Evolutionary conservation across 345 rosid species (phyloP).

Genomic region (Triadica sebifera): DNA sequence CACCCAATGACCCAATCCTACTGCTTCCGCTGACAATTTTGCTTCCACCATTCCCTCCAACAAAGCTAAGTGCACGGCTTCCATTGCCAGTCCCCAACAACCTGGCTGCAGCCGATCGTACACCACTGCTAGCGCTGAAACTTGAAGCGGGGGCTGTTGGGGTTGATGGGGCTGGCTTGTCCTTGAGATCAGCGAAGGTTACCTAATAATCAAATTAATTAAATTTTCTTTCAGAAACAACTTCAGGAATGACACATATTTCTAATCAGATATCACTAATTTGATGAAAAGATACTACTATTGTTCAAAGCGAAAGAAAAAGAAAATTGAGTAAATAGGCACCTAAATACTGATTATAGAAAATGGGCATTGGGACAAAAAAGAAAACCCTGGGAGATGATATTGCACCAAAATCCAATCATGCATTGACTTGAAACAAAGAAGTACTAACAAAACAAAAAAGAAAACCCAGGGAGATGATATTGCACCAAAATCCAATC

Average conservation of each 20-base stretch:
- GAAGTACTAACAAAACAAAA: background rate
- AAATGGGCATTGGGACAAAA: background rate
- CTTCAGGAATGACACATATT: background rate
- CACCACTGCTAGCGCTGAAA: slow-evolving; percentile 78
- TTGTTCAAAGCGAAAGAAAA: background rate
- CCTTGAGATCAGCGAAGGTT: slow-evolving; percentile 89
- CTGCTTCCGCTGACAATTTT: slow-evolving; percentile 64
- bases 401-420: background rate
- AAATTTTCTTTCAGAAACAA: background rate
- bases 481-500: background rate
- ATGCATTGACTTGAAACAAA: background rate
- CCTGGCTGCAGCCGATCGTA: slow-evolving; percentile 87
- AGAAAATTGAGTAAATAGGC: background rate
- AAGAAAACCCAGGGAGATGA: background rate
- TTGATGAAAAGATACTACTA: background rate
- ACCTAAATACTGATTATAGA: background rate
- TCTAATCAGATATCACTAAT: background rate
- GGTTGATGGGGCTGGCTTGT: slow-evolving; percentile 81
- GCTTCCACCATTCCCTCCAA: slow-evolving; percentile 91
- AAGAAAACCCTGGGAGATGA: background rate
- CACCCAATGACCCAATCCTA: slow-evolving; percentile 78
- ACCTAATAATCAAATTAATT: slow-evolving; percentile 32
- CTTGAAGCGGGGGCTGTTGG: slow-evolving; percentile 72
- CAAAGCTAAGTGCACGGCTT: slow-evolving; percentile 82
- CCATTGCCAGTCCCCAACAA: slow-evolving; percentile 85